These are phyloP conservation scores for Verticillium longisporum DNA, from an alignment of 2,329 filamentous ascomycete species.

Conservation along the genomic window DNA sequence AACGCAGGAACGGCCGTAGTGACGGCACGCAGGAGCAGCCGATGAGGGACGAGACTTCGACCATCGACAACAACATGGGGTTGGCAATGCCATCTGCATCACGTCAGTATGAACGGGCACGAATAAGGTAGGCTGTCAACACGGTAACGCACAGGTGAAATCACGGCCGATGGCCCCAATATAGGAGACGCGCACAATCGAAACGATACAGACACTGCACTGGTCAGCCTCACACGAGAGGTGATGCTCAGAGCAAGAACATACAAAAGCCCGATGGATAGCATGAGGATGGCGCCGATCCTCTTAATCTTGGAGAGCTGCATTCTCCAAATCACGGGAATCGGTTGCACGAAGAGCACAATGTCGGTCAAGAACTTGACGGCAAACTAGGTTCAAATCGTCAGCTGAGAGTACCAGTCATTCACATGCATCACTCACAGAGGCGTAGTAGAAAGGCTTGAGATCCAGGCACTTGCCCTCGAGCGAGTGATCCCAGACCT, in stretches of 20 bases:
- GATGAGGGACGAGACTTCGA: slow-evolving; percentile 22
- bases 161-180: slow-evolving; percentile 16
- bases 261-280: slow-evolving; percentile 20
- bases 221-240: not conserved
- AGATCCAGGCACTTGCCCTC: slow-evolving; percentile 19
- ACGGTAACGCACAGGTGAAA: slow-evolving; percentile 16
- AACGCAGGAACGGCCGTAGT: slow-evolving; percentile 19
- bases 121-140: not conserved
- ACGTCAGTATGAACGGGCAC: not conserved
- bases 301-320: slow-evolving; percentile 22
- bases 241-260: not conserved
- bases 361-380: slow-evolving; percentile 29
- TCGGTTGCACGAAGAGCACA: slow-evolving; percentile 27
- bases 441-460: slow-evolving; percentile 12
- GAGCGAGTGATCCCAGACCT: slow-evolving; percentile 9
- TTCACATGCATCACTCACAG: not conserved
- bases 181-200: slow-evolving; percentile 19
- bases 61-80: slow-evolving; percentile 22
- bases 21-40: slow-evolving; percentile 24
- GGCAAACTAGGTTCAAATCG: slow-evolving; percentile 13
- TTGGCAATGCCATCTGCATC: slow-evolving; percentile 16
- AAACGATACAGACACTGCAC: slow-evolving; percentile 16
- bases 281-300: slow-evolving; percentile 18
- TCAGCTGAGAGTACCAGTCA: not conserved
- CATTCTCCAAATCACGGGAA: slow-evolving; percentile 27